Evolutionary conservation across 768 basidiomycete species (phyloP).

Genomic region (Amanita pseudoporphyria): DNA sequence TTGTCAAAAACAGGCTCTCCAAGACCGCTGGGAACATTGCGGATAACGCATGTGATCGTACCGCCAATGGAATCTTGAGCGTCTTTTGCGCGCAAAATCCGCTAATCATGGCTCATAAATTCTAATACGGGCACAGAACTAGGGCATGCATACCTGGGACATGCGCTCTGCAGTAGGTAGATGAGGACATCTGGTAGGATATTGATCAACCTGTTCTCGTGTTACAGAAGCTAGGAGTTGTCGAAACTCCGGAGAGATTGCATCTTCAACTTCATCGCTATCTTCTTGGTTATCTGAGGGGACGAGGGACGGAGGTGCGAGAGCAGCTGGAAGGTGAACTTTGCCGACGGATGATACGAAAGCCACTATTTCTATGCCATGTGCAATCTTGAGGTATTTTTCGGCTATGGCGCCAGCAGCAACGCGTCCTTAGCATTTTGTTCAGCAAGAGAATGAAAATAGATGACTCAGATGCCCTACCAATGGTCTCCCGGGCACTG

Average conservation of each 20-base stretch:
- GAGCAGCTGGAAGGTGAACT: constrained; percentile 60
- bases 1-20: constrained; percentile 99
- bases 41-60: constrained; percentile 95
- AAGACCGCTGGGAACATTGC: constrained; percentile 80
- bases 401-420: constrained; percentile 98
- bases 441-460: background rate
- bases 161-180: constrained; percentile 80
- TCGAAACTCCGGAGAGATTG: constrained; percentile 76
- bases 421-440: constrained; percentile 58
- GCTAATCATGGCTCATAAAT: constrained; percentile 30
- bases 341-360: constrained; percentile 97
- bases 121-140: background rate
- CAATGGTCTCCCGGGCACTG: constrained; percentile 95
- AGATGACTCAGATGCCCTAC: constrained; percentile 27
- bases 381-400: constrained; percentile 79
- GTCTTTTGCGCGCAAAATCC: constrained; percentile 90
- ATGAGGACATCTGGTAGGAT: constrained; percentile 86
- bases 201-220: constrained; percentile 81
- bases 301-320: constrained; percentile 28
- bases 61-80: constrained; percentile 92
- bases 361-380: constrained; percentile 91
- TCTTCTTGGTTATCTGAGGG: constrained; percentile 31
- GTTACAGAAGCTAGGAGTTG: constrained; percentile 70
- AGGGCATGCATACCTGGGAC: constrained; percentile 55
- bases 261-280: constrained; percentile 62